Evolutionary conservation across 331 rosid genomes (phyloP), one percentile per base, ranked within the genome.

Genomic region (Telfairia occidentalis): DNA sequence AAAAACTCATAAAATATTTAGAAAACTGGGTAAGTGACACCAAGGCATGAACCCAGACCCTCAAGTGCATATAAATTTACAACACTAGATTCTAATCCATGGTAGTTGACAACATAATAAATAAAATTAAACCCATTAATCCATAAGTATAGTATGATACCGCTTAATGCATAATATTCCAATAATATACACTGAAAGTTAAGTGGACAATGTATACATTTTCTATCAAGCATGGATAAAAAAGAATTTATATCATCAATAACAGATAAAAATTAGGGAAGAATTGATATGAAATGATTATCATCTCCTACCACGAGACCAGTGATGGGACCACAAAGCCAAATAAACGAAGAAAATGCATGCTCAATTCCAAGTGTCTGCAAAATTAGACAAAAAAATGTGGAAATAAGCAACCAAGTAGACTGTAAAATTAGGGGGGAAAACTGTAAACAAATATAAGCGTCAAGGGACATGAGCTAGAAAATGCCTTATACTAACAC

Each of bases 301-400:
- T 76, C 28, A 66, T 76, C 78, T 83, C 96, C 64, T 88, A 95
- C 99, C 97, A 95, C 97, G 81, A 95, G 97, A 59, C 99, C 99
- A 61, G 99, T 95, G 76, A 95, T 92, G 65, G 99, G 99, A 84
- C 99, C 99, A 79, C 99, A 95, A 28, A 95, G 97, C 99, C 99
- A 95, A 81, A 92, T 95, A 82, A 95, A 95, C 34, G 99, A 95
- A 83, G 99, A 92, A 84, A 92, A 95, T 9, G 99, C 99, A 81
- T 95, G 99, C 77, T 88, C 97, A 49, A 95, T 90, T 75, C 97
- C 97, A 75, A 95, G 92, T 2, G 99, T 95, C 99, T 95, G 97
- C 87, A 87, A 35, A 15, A 26, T 42, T 46, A 42, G 21, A 45
- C 57, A 82, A 85, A 75, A 75, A 12, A 43, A 12, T 1, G 53